Base-by-base conservation (phyloP, 768 basidiomycete species). In the Suillus subluteus region DNA sequence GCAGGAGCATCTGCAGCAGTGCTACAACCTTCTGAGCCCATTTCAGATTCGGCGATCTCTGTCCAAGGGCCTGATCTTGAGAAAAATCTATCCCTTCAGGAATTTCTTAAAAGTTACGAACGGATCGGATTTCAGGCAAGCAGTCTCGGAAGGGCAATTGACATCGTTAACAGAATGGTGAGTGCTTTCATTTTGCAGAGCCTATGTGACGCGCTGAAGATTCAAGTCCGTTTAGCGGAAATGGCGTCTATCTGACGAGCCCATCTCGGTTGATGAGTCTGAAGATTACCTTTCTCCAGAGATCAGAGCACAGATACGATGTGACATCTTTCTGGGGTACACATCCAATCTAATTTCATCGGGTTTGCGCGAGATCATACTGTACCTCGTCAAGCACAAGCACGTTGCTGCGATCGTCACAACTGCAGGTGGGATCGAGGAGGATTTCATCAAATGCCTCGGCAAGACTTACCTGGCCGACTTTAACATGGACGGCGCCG, bases 321-420 rank as follows among this genome's bases (percentile, higher is more conserved):
- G 89, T 80, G 91, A 89, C 69, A 85, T 99, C 74, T 98, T 99
- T 77, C 89, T 99, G 50, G 98, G 98, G 46, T 99, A 98, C 80
- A 99, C 98, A 13, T 99, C 96, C 59, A 99, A 99, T 79, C 87
- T 99, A 55, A 97, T 99, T 74, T 99, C 98, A 2, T 99, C 98
- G 11, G 98, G 98, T 12, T 82, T 99, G 50, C 89, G 98, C 43
- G 98, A 99, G 79, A 83, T 98, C 56, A 91, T 99, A 70, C 83
- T 91, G 30, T 88, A 96, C 78, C 90, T 99, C 48, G 96, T 95
- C 40, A 96, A 98, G 78, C 90, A 99, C 81, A 91, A 89, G 69
- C 92, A 98, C 72, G 87, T 99, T 66, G 84, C 90, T 26, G 92
- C 89, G 26, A 83, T 99, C 67, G 98, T 99, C 32, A 99, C 98